Evolutionary conservation across 2,329 filamentous ascomycete genomes (phyloP).

Genomic region (Stagonosporopsis chrysanthemi): DNA sequence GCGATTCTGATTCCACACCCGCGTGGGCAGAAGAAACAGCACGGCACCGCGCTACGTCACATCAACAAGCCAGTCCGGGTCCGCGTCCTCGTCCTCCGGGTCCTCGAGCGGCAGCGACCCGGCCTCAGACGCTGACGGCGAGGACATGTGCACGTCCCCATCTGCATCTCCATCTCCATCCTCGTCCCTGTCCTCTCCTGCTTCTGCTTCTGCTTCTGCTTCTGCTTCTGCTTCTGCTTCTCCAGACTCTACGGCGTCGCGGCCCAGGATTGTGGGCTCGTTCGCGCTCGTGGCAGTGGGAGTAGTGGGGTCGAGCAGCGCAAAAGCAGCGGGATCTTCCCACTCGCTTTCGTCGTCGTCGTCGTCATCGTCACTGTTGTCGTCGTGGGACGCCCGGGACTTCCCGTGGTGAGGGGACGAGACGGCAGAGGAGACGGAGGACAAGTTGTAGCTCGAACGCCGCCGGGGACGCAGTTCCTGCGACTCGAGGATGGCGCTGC

Average conservation of each 20-base stretch:
- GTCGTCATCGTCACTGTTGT: neutral
- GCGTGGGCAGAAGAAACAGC: too few species aligned
- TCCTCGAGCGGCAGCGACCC: constrained; percentile 67
- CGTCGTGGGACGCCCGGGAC: too few species aligned
- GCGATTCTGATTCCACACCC: too few species aligned
- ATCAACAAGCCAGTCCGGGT: constrained; percentile 66
- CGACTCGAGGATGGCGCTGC: constrained; percentile 38
- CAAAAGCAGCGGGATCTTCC: constrained; percentile 19
- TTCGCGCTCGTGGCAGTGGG: neutral
- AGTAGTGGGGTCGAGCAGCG: neutral
- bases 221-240: neutral
- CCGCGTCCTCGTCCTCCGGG: constrained; percentile 70
- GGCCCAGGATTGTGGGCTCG: neutral
- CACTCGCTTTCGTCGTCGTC: constrained; percentile 16
- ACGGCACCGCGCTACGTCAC: constrained; percentile 30
- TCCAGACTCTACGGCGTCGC: neutral
- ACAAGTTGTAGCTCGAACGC: constrained; percentile 32
- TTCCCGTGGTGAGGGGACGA: neutral
- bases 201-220: neutral
- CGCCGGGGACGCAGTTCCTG: constrained; percentile 38
- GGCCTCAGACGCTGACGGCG: constrained; percentile 37
- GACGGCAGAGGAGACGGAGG: constrained; percentile 1
- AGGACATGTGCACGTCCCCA: neutral
- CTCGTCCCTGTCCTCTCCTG: too few species aligned
- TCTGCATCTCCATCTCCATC: neutral